Conservation (phyloP, 179 eudicot genomes). For the Carnegiea gigantea region DNA sequence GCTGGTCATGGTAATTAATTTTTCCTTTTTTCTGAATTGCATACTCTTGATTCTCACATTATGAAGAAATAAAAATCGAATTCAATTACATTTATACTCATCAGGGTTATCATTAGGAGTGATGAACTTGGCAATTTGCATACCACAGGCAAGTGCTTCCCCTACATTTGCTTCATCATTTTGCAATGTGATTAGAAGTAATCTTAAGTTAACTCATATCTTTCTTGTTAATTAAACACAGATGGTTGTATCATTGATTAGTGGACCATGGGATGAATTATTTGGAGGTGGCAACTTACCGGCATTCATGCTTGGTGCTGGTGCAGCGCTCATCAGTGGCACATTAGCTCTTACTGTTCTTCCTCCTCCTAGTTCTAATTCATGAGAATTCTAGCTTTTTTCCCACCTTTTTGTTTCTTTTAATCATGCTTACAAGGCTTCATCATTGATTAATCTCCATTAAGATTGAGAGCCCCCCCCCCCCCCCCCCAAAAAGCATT, state of each 20-base stretch:
- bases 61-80: neutral
- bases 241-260: conserved; percentile 49
- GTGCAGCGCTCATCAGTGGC: conserved; percentile 40
- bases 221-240: conserved; percentile 11
- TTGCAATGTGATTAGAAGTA: too few species aligned
- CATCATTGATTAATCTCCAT: neutral
- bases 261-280: conserved; percentile 51
- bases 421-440: neutral
- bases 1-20: conserved; percentile 42
- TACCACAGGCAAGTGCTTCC: conserved; percentile 44
- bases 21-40: too few species aligned
- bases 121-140: conserved; percentile 44
- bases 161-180: too few species aligned
- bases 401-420: neutral
- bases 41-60: too few species aligned
- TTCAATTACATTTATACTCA: neutral
- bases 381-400: neutral
- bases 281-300: conserved; percentile 72
- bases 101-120: conserved; percentile 44
- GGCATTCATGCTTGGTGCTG: conserved; percentile 45
- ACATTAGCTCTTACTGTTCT: conserved; percentile 37
- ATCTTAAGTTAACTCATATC: too few species aligned
- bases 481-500: too few species aligned
- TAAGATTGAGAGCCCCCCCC: neutral
- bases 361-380: conserved; percentile 37